Conservation (phyloP, 768 basidiomycete genomes). For the Wakefieldia striispora region DNA sequence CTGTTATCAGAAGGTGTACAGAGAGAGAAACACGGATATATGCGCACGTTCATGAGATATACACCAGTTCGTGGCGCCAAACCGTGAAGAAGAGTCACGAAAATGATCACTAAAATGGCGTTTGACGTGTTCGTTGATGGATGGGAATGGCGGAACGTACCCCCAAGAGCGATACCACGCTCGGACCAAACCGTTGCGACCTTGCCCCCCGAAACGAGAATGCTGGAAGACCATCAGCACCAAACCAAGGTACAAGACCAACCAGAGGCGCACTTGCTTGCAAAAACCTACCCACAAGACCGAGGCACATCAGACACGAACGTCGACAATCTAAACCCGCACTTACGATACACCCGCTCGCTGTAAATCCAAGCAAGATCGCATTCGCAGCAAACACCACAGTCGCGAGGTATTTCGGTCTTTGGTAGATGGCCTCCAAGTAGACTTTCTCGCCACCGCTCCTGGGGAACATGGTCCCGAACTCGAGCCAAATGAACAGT, state of each 20-base stretch:
- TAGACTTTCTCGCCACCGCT: slow-evolving; percentile 66
- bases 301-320: neutral
- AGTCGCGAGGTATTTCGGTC: slow-evolving; percentile 47
- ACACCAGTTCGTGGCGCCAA: slow-evolving; percentile 47
- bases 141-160: slow-evolving; percentile 24
- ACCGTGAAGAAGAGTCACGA: slow-evolving; percentile 50
- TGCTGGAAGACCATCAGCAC: slow-evolving; percentile 30
- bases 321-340: neutral
- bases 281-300: slow-evolving; percentile 28
- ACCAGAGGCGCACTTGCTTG: slow-evolving; percentile 30
- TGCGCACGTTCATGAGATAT: slow-evolving; percentile 48
- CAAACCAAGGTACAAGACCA: too few relatives aligned
- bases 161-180: slow-evolving; percentile 58
- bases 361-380: slow-evolving; percentile 43
- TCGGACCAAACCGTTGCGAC: slow-evolving; percentile 45
- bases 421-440: slow-evolving; percentile 52
- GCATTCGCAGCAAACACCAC: slow-evolving; percentile 48
- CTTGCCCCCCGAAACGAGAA: slow-evolving; percentile 46
- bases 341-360: slow-evolving; percentile 49
- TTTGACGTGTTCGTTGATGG: neutral
- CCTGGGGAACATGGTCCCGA: slow-evolving; percentile 61
- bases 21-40: neutral
- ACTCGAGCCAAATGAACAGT: slow-evolving; percentile 61
- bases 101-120: slow-evolving; percentile 41
- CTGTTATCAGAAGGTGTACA: slow-evolving; percentile 12